Evolutionary conservation across 83 land plant genomes (phyloP), one percentile per base, ranked within the genome.

Genomic region (Picea mariana): DNA sequence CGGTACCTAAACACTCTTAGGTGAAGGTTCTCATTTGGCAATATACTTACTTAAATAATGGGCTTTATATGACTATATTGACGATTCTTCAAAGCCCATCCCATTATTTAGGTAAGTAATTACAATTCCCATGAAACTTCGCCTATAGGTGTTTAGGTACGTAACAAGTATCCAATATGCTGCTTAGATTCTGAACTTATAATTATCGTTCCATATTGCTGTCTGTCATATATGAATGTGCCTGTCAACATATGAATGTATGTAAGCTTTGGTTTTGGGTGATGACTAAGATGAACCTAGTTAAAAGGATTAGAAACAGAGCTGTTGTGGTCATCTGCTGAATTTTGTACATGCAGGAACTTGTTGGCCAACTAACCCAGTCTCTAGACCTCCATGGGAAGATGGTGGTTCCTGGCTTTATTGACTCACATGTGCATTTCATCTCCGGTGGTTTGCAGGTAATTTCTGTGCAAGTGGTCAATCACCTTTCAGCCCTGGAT

Each of bases 351-450:
- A 62, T 84, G 83, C 86, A 94, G 95, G 91, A 63, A 40, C 62
- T 88, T n/a, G 83, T 85, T 20, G 99, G 96, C 9, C 55, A 34
- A 62, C 73, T 83, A 9, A 95, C 94, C 11, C 75, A 81, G 69
- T 72, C 75, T 79, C 75, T 91, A 83, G 83, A 95, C 84, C 81
- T 95, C 44, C 79, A 88, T 21, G 98, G 99, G 44, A 91, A 92
- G 65, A 82, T 95, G 81, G 96, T 96, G 59, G 87, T 91, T 67
- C 98, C 99, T 31, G 99, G 99, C 15, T 95, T 94, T 81, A 93
- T 96, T 77, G 99, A 96, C 81, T 94, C 99, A 0, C 99, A 96
- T 79, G 91, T 90, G 42, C 99, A 96, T 86, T 89, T 96, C 13
- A 81, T 96, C 76, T 76, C 64, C 64, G 96, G 96, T 27, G 99